Conservation (phyloP, 108 stramenopile species). For the Cyclotella distinguenda region DNA sequence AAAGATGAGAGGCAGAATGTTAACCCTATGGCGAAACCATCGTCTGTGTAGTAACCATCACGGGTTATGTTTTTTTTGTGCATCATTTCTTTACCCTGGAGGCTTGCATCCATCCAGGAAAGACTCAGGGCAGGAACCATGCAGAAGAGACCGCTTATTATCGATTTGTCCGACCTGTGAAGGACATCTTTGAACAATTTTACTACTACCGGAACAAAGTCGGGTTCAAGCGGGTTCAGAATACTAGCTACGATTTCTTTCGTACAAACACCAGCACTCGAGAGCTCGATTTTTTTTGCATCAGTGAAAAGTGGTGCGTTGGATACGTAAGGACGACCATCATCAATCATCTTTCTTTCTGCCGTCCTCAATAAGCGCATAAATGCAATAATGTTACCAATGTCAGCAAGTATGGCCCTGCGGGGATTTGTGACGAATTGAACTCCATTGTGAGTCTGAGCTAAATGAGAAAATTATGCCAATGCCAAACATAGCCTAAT, state of each 20-base stretch:
- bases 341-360: slow-evolving; percentile 20
- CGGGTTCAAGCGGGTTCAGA: slow-evolving; percentile 27
- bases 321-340: slow-evolving; percentile 30
- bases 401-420: slow-evolving; percentile 42
- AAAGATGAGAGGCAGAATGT: slow-evolving; percentile 56
- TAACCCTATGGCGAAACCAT: slow-evolving; percentile 73
- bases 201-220: slow-evolving; percentile 48
- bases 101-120: slow-evolving; percentile 49
- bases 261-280: not conserved
- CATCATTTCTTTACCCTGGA: slow-evolving; percentile 64
- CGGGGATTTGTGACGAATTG: not conserved
- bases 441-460: too few relatives aligned
- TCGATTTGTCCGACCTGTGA: slow-evolving; percentile 37
- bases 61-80: slow-evolving; percentile 50
- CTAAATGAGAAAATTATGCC: too few relatives aligned
- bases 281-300: too few relatives aligned
- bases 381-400: slow-evolving; percentile 71
- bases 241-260: slow-evolving; percentile 13
- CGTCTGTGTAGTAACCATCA: slow-evolving; percentile 73
- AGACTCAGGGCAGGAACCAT: slow-evolving; percentile 63
- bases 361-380: slow-evolving; percentile 35
- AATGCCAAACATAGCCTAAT: too few relatives aligned
- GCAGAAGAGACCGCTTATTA: slow-evolving; percentile 42
- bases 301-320: too few relatives aligned
- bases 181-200: slow-evolving; percentile 52